phyloP scores from a whole-genome alignment of 768 basidiomycete species.

The Naematelia encephala region DNA sequence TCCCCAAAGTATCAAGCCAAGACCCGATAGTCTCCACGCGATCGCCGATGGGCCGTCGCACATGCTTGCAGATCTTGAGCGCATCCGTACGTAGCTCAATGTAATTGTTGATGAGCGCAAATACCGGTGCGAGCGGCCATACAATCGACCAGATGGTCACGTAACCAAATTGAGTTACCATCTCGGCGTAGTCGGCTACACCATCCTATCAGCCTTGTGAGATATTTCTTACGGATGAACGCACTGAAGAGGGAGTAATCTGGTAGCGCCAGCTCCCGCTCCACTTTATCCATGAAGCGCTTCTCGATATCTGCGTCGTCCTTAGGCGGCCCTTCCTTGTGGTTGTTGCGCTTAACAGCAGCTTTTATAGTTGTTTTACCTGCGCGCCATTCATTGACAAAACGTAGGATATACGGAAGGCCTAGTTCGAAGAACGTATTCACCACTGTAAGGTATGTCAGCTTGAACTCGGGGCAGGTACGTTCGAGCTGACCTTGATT shows the following conservation, averaged over 20 bases:
- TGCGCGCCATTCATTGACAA: conserved; percentile 50
- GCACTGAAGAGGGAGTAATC: conserved; percentile 70
- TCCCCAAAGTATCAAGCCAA: conserved; percentile 81
- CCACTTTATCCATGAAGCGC: conserved; percentile 72
- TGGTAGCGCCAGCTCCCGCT: conserved; percentile 72
- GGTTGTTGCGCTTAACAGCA: conserved; percentile 13
- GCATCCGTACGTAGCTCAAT: conserved; percentile 90
- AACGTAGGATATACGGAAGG: conserved; percentile 71
- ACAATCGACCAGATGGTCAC: conserved; percentile 87
- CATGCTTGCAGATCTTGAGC: conserved; percentile 85
- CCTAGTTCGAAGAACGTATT: conserved; percentile 75
- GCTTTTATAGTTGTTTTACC: conserved; percentile 45
- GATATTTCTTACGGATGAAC: not conserved
- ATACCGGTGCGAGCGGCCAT: conserved; percentile 85
- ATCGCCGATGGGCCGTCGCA: conserved; percentile 76
- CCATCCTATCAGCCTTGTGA: not conserved
- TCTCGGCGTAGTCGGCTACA: conserved; percentile 79
- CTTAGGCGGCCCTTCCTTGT: conserved; percentile 10
- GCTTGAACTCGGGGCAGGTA: not conserved
- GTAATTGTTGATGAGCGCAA: conserved; percentile 85
- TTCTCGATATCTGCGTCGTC: conserved; percentile 60
- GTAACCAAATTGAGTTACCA: conserved; percentile 88
- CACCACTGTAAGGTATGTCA: conserved; percentile 53
- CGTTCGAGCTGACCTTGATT: conserved; percentile 58
- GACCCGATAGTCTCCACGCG: conserved; percentile 89